Evolutionary conservation across 2,329 filamentous ascomycete genomes (phyloP), one percentile per base, ranked within the genome.

Genomic region (Xylariaceae sp.): DNA sequence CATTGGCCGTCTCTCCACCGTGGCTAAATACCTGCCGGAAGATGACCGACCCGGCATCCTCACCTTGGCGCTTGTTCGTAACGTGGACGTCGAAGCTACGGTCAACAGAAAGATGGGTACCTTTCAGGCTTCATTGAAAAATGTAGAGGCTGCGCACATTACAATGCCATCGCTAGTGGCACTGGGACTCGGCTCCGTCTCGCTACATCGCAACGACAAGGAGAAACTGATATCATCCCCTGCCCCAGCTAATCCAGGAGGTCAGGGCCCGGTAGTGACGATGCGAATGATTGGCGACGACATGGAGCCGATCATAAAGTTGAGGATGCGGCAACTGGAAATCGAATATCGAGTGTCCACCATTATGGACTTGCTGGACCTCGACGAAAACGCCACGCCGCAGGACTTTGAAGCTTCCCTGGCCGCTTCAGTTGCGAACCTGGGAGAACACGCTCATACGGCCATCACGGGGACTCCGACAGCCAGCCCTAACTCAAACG

Each of bases 1-100:
- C 54, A 60, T 97, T 34, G 74, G 83, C 5, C 87, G 85, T 50
- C 69, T 98, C 4, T 86, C 88, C 1, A 89, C 81, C 1, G 88
- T 98, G 17, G 78, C 90, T 5, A 97, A 96, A 58, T 97, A 97
- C 59, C 71, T 98, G 2, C 90, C 92, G 0, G 90, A 98, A 52
- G 92, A 98, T 61, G 90, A 98, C 53, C 78, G 89, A 2, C 92
- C 92, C 2, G 92, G 92, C 0, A 69, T 97, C 14, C 69, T 98
- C 26, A 88, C 83, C 0, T 68, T 98, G 26, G 70, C 74, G 1
- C 69, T 78, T 19, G 61, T 96, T 37, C 76, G 79, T 36, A 76
- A 79, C 13, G 52, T 87, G 5, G 72, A 82, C 18, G 62, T 76
- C 7, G 68, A 71, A 17, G 62, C 86, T 8, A 74, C 84, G 30